Evolutionary conservation across 352 stramenopile species (phyloP).

Genomic region (Pythium plurisporium): DNA sequence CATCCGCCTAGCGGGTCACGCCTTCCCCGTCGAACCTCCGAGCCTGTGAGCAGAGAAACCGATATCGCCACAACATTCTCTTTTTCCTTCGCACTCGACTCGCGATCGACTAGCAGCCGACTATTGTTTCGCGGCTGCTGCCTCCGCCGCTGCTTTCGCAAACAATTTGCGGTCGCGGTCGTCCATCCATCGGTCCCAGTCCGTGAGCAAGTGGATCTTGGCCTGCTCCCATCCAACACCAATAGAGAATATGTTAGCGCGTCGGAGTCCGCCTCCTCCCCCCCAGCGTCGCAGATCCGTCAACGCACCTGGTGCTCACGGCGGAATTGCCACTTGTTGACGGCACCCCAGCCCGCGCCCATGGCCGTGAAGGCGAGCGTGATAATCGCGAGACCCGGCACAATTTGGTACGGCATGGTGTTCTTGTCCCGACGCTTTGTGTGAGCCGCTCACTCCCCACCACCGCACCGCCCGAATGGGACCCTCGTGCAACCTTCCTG

Average conservation of each 20-base stretch:
- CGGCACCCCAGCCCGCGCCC: slow-evolving; percentile 59
- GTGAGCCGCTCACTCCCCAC: slow-evolving; percentile 12
- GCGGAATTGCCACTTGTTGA: slow-evolving; percentile 73
- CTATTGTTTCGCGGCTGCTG: slow-evolving; percentile 35
- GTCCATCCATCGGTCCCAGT: slow-evolving; percentile 83
- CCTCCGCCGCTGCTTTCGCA: slow-evolving; percentile 13
- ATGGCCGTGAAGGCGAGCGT: slow-evolving; percentile 72
- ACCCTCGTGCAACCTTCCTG: slow-evolving; percentile 18
- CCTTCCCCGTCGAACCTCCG: background rate
- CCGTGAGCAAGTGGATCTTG: slow-evolving; percentile 72
- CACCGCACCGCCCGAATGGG: slow-evolving; percentile 20
- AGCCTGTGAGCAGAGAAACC: background rate
- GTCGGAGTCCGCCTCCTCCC: background rate
- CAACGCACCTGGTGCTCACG: slow-evolving; percentile 60
- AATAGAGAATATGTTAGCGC: background rate
- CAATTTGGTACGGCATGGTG: slow-evolving; percentile 86
- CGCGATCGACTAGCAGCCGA: background rate
- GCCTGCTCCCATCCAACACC: slow-evolving; percentile 27
- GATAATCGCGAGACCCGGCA: slow-evolving; percentile 77
- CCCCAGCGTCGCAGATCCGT: background rate
- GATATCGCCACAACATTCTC: background rate
- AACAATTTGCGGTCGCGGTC: slow-evolving; percentile 62
- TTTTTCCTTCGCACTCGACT: background rate
- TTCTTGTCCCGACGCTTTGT: background rate
- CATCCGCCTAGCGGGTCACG: background rate